Base-by-base conservation (phyloP, 352 stramenopile species). In the Globisporangium radiosum region DNA sequence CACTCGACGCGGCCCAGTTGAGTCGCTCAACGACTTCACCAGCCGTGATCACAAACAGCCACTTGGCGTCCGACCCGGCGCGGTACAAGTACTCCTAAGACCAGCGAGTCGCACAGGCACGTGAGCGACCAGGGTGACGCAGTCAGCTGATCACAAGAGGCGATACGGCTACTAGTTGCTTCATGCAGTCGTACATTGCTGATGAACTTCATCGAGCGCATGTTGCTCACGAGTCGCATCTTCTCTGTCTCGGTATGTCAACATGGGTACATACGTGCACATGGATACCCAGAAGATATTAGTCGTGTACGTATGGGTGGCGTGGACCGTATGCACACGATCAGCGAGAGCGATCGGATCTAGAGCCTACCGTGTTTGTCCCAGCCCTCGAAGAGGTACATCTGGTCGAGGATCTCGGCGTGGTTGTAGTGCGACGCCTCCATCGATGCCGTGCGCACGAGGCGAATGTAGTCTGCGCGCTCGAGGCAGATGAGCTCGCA, bases 341-440 rank as follows among this genome's bases (percentile, higher is more conserved):
- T 43, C n/a, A 4, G 17, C 47, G 47, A 17, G 8, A 15, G 4
- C 17, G 7, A 39, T 13, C 33, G 17, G 19, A 7, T 40, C 19
- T 17, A 42, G 19, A 33, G 17, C 60, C 52, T 57, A 88, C 81
- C 81, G 56, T 83, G 76, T 49, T 87, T 91, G 40, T 75, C 66
- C 81, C 78, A 91, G 50, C 77, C 67, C 42, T 80, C 70, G 56
- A 91, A 91, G 15, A 91, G 66, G 15, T 71, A 72, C 76, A 91
- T 91, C 52, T 83, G 70, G 55, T 91, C 81, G 11, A 91, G 75
- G 19, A 91, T 78, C 56, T 89, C 78, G 11, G 76, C 78, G 43
- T 89, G 81, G 48, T 87, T 86, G 66, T 88, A 89, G 52, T 89
- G 81, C 39, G 81, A 89, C 1, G 78, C 79, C 63, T 91, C 81